Percentiles rank a stretch among this genome's conserved stretches.
These are phyloP conservation scores for Polymyxa betae DNA, from an alignment of 208 protist species.

Conservation along the genomic window DNA sequence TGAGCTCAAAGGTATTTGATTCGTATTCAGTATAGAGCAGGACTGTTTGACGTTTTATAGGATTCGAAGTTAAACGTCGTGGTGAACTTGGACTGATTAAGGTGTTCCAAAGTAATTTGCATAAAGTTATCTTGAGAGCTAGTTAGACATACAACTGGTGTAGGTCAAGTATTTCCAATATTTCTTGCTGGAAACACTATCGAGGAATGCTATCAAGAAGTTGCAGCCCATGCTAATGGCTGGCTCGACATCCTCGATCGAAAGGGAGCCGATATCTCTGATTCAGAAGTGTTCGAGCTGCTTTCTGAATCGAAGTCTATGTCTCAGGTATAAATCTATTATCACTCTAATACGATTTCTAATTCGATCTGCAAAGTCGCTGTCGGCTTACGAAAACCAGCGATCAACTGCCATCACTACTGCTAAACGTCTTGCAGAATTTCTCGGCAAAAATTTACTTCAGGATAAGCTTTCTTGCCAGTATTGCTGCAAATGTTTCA, in stretches of 20 bases:
- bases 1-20: conserved; percentile 92
- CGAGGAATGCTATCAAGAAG: conserved; percentile 90
- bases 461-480: background rate
- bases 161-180: conserved; percentile 81
- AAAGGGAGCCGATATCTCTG: conserved; percentile 75
- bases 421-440: conserved; percentile 90
- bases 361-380: background rate
- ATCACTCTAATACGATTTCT: background rate
- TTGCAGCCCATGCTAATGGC: conserved; percentile 90
- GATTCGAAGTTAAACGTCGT: conserved; percentile 99
- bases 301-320: conserved; percentile 88
- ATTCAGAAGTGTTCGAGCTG: conserved; percentile 93
- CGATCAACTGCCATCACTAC: conserved; percentile 98
- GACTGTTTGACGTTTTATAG: background rate
- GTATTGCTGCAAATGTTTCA: background rate
- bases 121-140: conserved; percentile 64
- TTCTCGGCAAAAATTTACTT: conserved; percentile 84
- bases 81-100: conserved; percentile 99
- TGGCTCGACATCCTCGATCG: conserved; percentile 94
- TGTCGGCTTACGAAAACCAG: conserved; percentile 92
- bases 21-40: background rate
- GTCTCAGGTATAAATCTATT: conserved; percentile 47
- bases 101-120: conserved; percentile 88
- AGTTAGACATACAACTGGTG: background rate
- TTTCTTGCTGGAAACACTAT: conserved; percentile 94